These are phyloP conservation scores for Phlebiopsis gigantea DNA, from an alignment of 768 basidiomycete species.

Conservation along the genomic window DNA sequence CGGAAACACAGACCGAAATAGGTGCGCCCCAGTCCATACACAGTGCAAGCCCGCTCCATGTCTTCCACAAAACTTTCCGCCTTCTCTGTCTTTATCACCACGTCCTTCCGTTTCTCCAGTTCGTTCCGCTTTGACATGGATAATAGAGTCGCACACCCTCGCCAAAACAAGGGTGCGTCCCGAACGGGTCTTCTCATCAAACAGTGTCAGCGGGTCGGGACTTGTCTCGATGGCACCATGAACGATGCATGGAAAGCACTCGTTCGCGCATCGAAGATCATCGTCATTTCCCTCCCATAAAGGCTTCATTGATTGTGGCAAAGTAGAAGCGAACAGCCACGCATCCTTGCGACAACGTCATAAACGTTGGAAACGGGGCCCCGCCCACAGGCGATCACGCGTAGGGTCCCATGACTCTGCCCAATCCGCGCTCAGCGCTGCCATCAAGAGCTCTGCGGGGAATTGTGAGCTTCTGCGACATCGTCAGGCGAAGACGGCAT, in stretches of 20 bases:
- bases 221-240: background rate
- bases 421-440: background rate
- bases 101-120: background rate
- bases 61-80: background rate
- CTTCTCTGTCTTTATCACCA: background rate
- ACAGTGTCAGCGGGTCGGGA: background rate
- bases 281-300: background rate
- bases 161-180: background rate
- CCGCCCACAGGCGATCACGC: background rate
- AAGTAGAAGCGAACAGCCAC: background rate
- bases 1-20: background rate
- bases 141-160: background rate
- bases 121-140: background rate
- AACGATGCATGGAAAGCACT: background rate
- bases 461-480: background rate
- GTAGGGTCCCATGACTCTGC: background rate
- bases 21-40: background rate
- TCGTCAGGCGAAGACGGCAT: background rate
- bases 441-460: background rate
- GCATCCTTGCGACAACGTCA: background rate
- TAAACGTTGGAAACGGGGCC: too few relatives aligned
- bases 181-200: background rate
- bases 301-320: background rate
- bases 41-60: background rate
- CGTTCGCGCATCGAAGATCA: background rate